phyloP scores from a whole-genome alignment of 1,284 basidiomycete species.

The Mycocalia duriaeana region DNA sequence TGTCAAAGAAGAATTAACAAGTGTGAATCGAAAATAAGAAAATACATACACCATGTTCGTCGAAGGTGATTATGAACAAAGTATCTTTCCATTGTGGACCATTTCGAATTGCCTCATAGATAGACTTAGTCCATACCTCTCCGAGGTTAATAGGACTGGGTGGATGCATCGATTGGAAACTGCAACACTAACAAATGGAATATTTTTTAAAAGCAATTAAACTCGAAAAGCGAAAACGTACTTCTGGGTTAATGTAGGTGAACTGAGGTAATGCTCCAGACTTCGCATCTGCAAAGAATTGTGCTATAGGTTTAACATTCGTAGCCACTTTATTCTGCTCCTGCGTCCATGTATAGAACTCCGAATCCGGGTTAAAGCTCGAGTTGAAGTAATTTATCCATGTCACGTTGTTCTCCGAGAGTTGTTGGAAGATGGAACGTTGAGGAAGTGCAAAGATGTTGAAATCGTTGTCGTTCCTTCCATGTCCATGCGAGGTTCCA shows the following conservation, averaged over 20 bases:
- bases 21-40: neutral
- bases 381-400: slow-evolving; percentile 22
- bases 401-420: slow-evolving; percentile 14
- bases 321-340: slow-evolving; percentile 9
- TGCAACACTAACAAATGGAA: slow-evolving; percentile 15
- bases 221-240: neutral
- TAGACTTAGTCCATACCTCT: slow-evolving; percentile 17
- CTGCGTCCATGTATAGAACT: slow-evolving; percentile 18
- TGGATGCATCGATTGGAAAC: slow-evolving; percentile 18
- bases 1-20: neutral
- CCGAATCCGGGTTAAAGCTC: slow-evolving; percentile 14
- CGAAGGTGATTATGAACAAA: slow-evolving; percentile 18
- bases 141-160: slow-evolving; percentile 14
- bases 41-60: slow-evolving; percentile 16
- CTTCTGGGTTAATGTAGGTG: slow-evolving; percentile 19
- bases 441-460: slow-evolving; percentile 7
- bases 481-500: slow-evolving; percentile 20
- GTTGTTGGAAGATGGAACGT: slow-evolving; percentile 18
- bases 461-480: slow-evolving; percentile 17
- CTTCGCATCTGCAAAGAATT: slow-evolving; percentile 20
- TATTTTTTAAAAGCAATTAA: neutral
- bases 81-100: slow-evolving; percentile 18
- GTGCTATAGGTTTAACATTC: slow-evolving; percentile 18
- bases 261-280: slow-evolving; percentile 16
- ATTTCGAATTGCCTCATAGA: slow-evolving; percentile 19